These are phyloP conservation scores for Colletotrichum simmondsii DNA, from an alignment of 2,329 filamentous ascomycete species.

Conservation along the genomic window DNA sequence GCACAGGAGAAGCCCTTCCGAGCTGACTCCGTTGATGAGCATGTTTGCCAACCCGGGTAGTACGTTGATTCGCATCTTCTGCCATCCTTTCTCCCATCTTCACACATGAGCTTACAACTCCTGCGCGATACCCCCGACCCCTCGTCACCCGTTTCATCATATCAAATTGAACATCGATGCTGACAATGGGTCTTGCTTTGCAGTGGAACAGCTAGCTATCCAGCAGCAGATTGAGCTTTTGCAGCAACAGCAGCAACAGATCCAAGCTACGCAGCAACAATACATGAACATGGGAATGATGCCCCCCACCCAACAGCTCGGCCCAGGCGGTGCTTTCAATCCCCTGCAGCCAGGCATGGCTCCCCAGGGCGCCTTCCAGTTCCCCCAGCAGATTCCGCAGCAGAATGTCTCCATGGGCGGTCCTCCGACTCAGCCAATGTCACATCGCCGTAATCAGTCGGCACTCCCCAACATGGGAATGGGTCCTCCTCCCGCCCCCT, in stretches of 20 bases:
- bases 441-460: slow-evolving; percentile 98
- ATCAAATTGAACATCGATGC: slow-evolving; percentile 16
- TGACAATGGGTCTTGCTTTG: slow-evolving; percentile 38
- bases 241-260: slow-evolving; percentile 98
- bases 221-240: slow-evolving; percentile 98
- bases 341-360: slow-evolving; percentile 84
- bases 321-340: slow-evolving; percentile 77
- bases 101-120: slow-evolving; percentile 15
- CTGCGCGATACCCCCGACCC: neutral
- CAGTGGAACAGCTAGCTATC: slow-evolving; percentile 97
- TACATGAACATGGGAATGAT: slow-evolving; percentile 98
- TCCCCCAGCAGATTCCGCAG: slow-evolving; percentile 81
- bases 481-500: slow-evolving; percentile 89
- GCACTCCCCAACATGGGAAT: slow-evolving; percentile 92
- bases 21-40: slow-evolving; percentile 98
- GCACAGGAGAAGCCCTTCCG: slow-evolving; percentile 95
- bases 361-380: slow-evolving; percentile 88
- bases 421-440: slow-evolving; percentile 79
- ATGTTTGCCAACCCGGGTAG: slow-evolving; percentile 76
- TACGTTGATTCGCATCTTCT: slow-evolving; percentile 54
- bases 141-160: neutral
- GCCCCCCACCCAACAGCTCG: slow-evolving; percentile 81
- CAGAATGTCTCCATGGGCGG: slow-evolving; percentile 77
- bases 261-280: slow-evolving; percentile 95
- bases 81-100: slow-evolving; percentile 22